Conservation (phyloP, 2,329 filamentous ascomycete species). For the Penicillium sp. region DNA sequence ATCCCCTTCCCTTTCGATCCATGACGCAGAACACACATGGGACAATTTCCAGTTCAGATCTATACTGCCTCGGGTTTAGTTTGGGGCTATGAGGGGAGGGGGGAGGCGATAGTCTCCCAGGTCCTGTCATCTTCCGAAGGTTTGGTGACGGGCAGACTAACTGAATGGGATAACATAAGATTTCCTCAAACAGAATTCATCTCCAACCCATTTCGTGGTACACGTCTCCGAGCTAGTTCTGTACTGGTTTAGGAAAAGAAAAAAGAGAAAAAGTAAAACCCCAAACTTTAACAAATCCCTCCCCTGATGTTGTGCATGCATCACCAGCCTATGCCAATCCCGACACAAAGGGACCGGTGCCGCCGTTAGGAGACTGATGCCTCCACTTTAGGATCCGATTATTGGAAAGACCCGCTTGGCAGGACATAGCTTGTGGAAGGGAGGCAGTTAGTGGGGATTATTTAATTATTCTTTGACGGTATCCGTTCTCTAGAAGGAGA, state of each 20-base stretch:
- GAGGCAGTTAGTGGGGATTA: constrained; percentile 1
- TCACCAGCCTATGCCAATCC: constrained; percentile 15
- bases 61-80: constrained; percentile 16
- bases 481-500: background rate
- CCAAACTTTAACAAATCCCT: constrained; percentile 6
- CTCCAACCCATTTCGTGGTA: background rate
- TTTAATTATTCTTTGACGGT: background rate
- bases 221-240: background rate
- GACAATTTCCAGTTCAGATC: constrained; percentile 6
- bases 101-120: constrained; percentile 3
- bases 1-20: constrained; percentile 5
- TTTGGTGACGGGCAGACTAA: constrained; percentile 15
- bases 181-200: background rate
- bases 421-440: background rate
- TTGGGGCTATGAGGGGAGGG: constrained; percentile 3
- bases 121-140: constrained; percentile 24
- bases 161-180: constrained; percentile 5
- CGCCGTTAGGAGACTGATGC: constrained; percentile 19
- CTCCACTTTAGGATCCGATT: constrained; percentile 5
- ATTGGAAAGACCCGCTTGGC: constrained; percentile 3
- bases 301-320: constrained; percentile 22
- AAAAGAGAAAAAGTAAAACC: no score
- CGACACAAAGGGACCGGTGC: constrained; percentile 15
- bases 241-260: no score
- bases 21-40: constrained; percentile 13